Evolutionary conservation across 306 rosid species (phyloP), one percentile per base, ranked within the genome.

Genomic region (Corylus heterophylla): DNA sequence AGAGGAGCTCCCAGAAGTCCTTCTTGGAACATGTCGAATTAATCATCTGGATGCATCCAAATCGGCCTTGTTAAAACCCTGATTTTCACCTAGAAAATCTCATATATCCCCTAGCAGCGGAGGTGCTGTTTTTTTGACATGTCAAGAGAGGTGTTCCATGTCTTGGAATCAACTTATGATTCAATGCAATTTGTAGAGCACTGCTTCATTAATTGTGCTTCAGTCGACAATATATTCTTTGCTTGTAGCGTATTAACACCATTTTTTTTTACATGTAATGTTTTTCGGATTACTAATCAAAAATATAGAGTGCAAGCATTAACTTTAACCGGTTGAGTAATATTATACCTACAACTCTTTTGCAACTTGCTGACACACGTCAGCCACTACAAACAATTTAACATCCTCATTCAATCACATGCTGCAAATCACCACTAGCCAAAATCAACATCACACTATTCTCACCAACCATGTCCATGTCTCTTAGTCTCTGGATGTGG

Each of bases 1-100:
- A 74, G 97, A 90, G 67, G 98, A 94, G 84, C 94, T 94, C 18
- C 97, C 97, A 1, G 98, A 94, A 84, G 82, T 81, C 14, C 92
- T 94, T 31, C 78, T 94, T 29, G 98, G 97, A 76, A 89, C 98
- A 54, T 94, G 97, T 75, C 83, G 96, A 68, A 87, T 94, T 52
- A 94, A 87, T 81, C 90, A 90, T 67, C 76, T 94, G 80, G 98
- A 94, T 58, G 89, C 88, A 29, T 85, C 97, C 9, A 92, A 90
- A 85, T 80, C 97, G 37, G 58, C 85, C 72, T 25, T 74, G 50
- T 86, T 84, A 63, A 85, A 76, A 44, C 82, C 78, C 9, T 90
- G 74, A 80, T 71, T 37, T 58, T 54, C 31, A n/a, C 47, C 0
- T 48, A 12, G 68, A 76, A 71, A 42, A 20, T 58, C 37, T 35